Percentiles rank a stretch among this genome's conserved stretches.
phyloP scores from a whole-genome alignment of 169 alveolate species.

The Blepharisma undulans region DNA sequence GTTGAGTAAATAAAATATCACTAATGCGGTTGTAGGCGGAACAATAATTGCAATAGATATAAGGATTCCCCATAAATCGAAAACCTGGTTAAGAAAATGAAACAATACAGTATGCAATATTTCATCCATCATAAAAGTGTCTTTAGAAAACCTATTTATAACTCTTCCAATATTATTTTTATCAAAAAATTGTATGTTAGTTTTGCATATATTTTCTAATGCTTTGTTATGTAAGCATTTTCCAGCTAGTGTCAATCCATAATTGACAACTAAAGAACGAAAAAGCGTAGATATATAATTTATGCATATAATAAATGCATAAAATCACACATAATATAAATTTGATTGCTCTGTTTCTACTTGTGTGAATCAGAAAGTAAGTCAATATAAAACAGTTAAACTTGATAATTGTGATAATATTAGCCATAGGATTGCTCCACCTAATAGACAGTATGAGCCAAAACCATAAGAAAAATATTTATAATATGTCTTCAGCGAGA shows the following conservation, averaged over 20 bases:
- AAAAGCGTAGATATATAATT: background rate
- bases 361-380: background rate
- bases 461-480: background rate
- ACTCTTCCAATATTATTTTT: constrained; percentile 81
- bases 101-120: constrained; percentile 20
- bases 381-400: background rate
- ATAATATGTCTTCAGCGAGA: background rate
- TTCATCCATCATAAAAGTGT: constrained; percentile 56
- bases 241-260: background rate
- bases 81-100: background rate
- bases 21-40: background rate
- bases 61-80: background rate
- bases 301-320: background rate
- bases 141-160: constrained; percentile 80
- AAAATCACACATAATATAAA: background rate
- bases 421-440: background rate
- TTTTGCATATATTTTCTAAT: background rate
- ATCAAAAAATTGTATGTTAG: constrained; percentile 67
- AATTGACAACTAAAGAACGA: background rate
- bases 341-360: background rate
- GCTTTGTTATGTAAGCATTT: background rate
- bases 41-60: background rate
- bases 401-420: background rate
- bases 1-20: background rate
- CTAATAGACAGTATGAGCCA: background rate